Evolutionary conservation across 2,329 filamentous ascomycete species (phyloP).

Genomic region (Didymellaceae sp.): DNA sequence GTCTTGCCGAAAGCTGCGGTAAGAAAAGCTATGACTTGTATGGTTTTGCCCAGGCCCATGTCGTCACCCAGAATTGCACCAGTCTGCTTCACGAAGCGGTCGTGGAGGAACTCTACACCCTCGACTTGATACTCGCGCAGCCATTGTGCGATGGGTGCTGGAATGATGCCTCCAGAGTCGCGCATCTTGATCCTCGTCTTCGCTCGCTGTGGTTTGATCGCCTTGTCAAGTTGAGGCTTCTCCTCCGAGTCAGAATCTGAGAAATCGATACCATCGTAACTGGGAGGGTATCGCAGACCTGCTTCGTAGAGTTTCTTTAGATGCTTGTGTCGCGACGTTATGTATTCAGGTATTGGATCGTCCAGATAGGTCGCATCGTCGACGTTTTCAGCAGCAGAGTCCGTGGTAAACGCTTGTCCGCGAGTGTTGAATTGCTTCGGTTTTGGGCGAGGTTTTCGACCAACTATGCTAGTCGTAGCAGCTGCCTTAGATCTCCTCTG

Average conservation of each 20-base stretch:
- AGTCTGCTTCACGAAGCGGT: slow-evolving; percentile 87
- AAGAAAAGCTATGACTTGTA: slow-evolving; percentile 92
- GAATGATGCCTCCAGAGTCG: slow-evolving; percentile 80
- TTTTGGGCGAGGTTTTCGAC: slow-evolving; percentile 39
- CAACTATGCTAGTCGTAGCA: slow-evolving; percentile 51
- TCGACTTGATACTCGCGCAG: slow-evolving; percentile 89
- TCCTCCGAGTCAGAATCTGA: slow-evolving; percentile 73
- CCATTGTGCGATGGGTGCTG: slow-evolving; percentile 88
- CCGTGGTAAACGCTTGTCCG: slow-evolving; percentile 28
- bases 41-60: slow-evolving; percentile 97
- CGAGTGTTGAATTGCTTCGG: slow-evolving; percentile 20
- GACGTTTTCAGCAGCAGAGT: slow-evolving; percentile 40
- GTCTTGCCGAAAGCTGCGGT: slow-evolving; percentile 94
- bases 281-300: slow-evolving; percentile 78
- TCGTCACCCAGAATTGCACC: slow-evolving; percentile 93
- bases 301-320: slow-evolving; percentile 74
- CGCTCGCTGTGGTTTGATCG: slow-evolving; percentile 67
- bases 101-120: slow-evolving; percentile 84
- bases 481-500: slow-evolving; percentile 55
- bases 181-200: slow-evolving; percentile 79
- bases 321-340: slow-evolving; percentile 69
- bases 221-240: slow-evolving; percentile 70
- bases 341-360: slow-evolving; percentile 72
- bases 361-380: slow-evolving; percentile 64
- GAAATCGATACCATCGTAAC: slow-evolving; percentile 77